A percentile compares a stretch with the other conserved stretches of the same genome.
Evolutionary conservation across 768 basidiomycete genomes (phyloP).

Genomic region (Amanita pallidorosea): DNA sequence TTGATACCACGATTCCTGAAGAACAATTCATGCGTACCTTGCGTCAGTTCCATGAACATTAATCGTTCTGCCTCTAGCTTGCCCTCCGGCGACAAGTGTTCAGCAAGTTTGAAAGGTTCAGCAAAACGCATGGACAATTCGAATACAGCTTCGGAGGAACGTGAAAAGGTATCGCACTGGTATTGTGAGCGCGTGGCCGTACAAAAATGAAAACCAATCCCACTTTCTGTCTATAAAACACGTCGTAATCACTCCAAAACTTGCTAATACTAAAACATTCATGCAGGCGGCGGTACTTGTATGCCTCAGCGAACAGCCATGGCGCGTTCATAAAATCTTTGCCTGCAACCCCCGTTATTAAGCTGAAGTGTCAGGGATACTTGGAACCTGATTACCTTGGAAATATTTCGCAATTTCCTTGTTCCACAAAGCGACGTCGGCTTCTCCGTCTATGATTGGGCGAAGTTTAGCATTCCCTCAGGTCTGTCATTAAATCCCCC

Average conservation of each 20-base stretch:
- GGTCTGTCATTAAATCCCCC: slow-evolving; percentile 80
- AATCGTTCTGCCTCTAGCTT: slow-evolving; percentile 65
- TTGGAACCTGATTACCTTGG: slow-evolving; percentile 42
- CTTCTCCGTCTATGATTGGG: slow-evolving; percentile 82
- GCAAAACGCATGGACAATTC: slow-evolving; percentile 89
- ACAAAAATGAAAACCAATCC: neutral
- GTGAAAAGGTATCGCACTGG: slow-evolving; percentile 91
- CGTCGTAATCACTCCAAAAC: slow-evolving; percentile 85
- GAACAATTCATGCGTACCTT: slow-evolving; percentile 30
- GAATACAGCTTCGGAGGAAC: slow-evolving; percentile 86
- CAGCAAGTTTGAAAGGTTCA: slow-evolving; percentile 62
- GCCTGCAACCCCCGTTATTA: slow-evolving; percentile 26
- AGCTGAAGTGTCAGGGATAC: neutral
- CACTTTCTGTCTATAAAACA: slow-evolving; percentile 91
- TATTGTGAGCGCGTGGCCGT: neutral
- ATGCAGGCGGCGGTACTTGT: slow-evolving; percentile 84
- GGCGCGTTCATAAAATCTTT: slow-evolving; percentile 94
- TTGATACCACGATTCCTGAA: neutral
- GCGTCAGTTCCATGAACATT: slow-evolving; percentile 89
- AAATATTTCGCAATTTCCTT: slow-evolving; percentile 95
- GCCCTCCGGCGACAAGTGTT: slow-evolving; percentile 38
- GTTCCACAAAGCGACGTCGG: slow-evolving; percentile 92
- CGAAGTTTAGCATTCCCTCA: slow-evolving; percentile 79
- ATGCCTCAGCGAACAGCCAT: slow-evolving; percentile 94
- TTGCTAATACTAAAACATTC: slow-evolving; percentile 91